Percentiles rank a stretch among this genome's conserved stretches.
phyloP scores from a whole-genome alignment of 2,329 filamentous ascomycete species.

The Hirsutella minnesotensis region DNA sequence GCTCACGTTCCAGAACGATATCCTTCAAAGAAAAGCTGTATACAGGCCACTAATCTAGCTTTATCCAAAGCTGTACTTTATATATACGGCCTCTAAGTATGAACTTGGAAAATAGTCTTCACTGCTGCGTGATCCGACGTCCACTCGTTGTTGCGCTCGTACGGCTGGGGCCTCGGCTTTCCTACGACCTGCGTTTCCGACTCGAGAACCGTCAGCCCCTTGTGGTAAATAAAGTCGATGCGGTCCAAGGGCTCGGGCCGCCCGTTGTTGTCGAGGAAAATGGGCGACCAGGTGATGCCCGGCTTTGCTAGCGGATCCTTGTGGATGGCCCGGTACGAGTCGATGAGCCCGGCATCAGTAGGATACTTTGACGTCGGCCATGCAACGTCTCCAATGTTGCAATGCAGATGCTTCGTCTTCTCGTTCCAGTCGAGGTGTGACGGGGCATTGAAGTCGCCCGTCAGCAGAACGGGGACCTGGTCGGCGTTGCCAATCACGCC shows the following conservation, averaged over 20 bases:
- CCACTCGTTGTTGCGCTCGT: slow-evolving; percentile 27
- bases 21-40: too few species aligned
- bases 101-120: slow-evolving; percentile 13
- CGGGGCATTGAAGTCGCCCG: slow-evolving; percentile 31
- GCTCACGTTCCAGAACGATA: too few species aligned
- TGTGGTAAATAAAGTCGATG: slow-evolving; percentile 31
- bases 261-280: slow-evolving; percentile 20
- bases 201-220: slow-evolving; percentile 19
- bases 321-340: slow-evolving; percentile 26
- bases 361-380: slow-evolving; percentile 28
- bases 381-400: slow-evolving; percentile 18
- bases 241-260: slow-evolving; percentile 25
- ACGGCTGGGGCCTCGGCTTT: slow-evolving; percentile 18
- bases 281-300: slow-evolving; percentile 28
- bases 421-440: slow-evolving; percentile 30
- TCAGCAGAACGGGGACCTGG: slow-evolving; percentile 21
- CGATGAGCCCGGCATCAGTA: slow-evolving; percentile 22
- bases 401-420: slow-evolving; percentile 19
- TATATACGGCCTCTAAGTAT: too few species aligned
- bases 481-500: slow-evolving; percentile 17
- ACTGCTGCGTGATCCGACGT: slow-evolving; percentile 26
- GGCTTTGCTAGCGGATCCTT: slow-evolving; percentile 20
- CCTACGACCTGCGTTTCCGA: slow-evolving; percentile 21
- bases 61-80: too few species aligned
- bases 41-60: too few species aligned